Evolutionary conservation across 805 yeast genomes (phyloP).

Genomic region (Candida tammaniensis): DNA sequence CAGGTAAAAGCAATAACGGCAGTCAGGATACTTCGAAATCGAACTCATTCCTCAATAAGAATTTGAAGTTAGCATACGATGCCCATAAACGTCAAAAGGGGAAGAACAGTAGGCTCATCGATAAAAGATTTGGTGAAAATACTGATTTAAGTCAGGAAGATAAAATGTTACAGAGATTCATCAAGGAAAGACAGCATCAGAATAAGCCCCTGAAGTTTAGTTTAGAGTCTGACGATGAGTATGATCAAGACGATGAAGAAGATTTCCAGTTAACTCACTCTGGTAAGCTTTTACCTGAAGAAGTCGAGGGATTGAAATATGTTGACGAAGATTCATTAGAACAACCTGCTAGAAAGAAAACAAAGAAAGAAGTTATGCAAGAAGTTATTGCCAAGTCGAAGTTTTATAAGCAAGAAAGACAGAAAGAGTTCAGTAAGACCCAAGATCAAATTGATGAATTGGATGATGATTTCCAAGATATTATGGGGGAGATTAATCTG

Average conservation of each 20-base stretch:
- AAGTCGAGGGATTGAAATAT: slow-evolving; percentile 22
- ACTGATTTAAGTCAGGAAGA: slow-evolving; percentile 81
- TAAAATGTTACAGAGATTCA: slow-evolving; percentile 91
- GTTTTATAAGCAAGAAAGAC: slow-evolving; percentile 73
- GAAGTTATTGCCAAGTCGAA: slow-evolving; percentile 83
- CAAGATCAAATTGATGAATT: slow-evolving; percentile 62
- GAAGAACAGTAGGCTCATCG: slow-evolving; percentile 74
- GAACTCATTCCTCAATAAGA: slow-evolving; percentile 36
- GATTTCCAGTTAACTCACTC: slow-evolving; percentile 67
- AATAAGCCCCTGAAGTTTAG: slow-evolving; percentile 47
- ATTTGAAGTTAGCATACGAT: slow-evolving; percentile 59
- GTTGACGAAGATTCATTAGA: slow-evolving; percentile 35
- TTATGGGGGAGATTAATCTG: slow-evolving; percentile 52
- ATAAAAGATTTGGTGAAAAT: slow-evolving; percentile 90
- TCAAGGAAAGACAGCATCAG: slow-evolving; percentile 74
- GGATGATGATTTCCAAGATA: slow-evolving; percentile 71
- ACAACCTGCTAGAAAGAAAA: slow-evolving; percentile 55
- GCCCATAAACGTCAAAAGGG: slow-evolving; percentile 61
- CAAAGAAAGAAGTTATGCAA: slow-evolving; percentile 82
- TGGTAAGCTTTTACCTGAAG: slow-evolving; percentile 62
- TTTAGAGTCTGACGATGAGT: slow-evolving; percentile 63
- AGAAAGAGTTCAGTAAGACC: slow-evolving; percentile 55
- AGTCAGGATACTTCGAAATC: slow-evolving; percentile 10
- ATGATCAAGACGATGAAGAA: slow-evolving; percentile 41
- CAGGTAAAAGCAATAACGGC: slow-evolving; percentile 35